phyloP scores from a whole-genome alignment of 768 basidiomycete species.

The Favolaschia claudopus region DNA sequence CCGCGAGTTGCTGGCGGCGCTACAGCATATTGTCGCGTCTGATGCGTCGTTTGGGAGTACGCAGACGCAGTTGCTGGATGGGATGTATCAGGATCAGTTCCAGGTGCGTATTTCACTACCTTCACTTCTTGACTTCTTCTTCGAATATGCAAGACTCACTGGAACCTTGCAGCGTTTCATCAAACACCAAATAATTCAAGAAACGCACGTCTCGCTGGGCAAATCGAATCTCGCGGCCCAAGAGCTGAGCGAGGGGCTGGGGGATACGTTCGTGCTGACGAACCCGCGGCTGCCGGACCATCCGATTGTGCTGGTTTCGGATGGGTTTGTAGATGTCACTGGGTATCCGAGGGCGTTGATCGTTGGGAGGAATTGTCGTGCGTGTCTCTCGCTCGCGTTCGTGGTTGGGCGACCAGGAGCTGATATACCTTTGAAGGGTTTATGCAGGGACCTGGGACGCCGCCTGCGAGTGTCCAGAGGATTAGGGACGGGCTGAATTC shows the following conservation, averaged over 20 bases:
- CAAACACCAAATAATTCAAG: slow-evolving; percentile 27
- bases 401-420: too few species aligned
- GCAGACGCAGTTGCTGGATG: slow-evolving; percentile 17
- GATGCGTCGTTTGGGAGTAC: slow-evolving; percentile 8
- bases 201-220: slow-evolving; percentile 24
- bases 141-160: not conserved
- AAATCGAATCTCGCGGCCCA: slow-evolving; percentile 16
- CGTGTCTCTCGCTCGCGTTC: not conserved
- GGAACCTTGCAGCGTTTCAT: slow-evolving; percentile 14
- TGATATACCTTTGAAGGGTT: slow-evolving; percentile 20
- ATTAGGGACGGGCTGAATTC: slow-evolving; percentile 27
- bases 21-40: slow-evolving; percentile 17
- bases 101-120: slow-evolving; percentile 13
- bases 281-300: slow-evolving; percentile 28
- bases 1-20: slow-evolving; percentile 13
- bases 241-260: slow-evolving; percentile 17
- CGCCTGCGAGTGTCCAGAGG: slow-evolving; percentile 21
- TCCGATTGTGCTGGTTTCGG: slow-evolving; percentile 24
- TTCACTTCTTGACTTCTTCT: not conserved
- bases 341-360: slow-evolving; percentile 20
- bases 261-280: slow-evolving; percentile 25
- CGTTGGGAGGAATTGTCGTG: slow-evolving; percentile 25
- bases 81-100: slow-evolving; percentile 23
- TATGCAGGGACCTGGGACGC: slow-evolving; percentile 24
- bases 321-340: slow-evolving; percentile 25